These are phyloP conservation scores for Candida peoriensis DNA, from an alignment of 805 yeast genomes.

Conservation along the genomic window DNA sequence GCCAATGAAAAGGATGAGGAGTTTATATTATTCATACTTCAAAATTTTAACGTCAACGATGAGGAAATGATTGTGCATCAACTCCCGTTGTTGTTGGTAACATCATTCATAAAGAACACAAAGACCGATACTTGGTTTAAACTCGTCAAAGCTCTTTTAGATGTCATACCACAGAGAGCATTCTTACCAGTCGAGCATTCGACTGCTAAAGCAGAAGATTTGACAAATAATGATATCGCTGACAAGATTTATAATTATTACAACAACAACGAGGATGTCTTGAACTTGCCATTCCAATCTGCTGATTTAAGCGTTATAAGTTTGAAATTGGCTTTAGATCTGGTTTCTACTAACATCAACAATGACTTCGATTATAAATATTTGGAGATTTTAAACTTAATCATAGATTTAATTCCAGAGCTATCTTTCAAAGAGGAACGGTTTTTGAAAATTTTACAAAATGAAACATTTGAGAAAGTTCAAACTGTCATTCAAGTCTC, in stretches of 20 bases:
- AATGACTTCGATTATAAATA: constrained; percentile 23
- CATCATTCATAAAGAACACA: constrained; percentile 30
- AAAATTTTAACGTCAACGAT: constrained; percentile 69
- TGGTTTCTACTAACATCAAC: constrained; percentile 22
- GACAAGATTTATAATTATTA: constrained; percentile 32
- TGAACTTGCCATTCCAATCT: constrained; percentile 34
- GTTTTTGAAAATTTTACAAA: constrained; percentile 25
- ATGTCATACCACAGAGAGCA: constrained; percentile 59
- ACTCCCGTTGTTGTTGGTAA: constrained; percentile 63
- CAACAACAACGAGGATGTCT: constrained; percentile 22
- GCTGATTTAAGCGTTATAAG: constrained; percentile 41
- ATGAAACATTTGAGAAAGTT: constrained; percentile 9
- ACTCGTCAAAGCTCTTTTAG: constrained; percentile 40
- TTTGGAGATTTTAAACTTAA: constrained; percentile 29
- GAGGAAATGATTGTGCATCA: constrained; percentile 82
- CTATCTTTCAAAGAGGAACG: constrained; percentile 30
- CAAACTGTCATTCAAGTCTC: constrained; percentile 24
- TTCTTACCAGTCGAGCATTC: constrained; percentile 49
- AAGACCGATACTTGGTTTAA: constrained; percentile 29
- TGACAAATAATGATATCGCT: constrained; percentile 18
- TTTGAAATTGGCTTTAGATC: constrained; percentile 26
- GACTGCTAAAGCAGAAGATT: constrained; percentile 10
- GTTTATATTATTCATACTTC: constrained; percentile 54
- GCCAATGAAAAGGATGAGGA: constrained; percentile 36
- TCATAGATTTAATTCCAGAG: constrained; percentile 45